phyloP scores from a whole-genome alignment of 2,329 filamentous ascomycete species.

The Clonostachys solani region DNA sequence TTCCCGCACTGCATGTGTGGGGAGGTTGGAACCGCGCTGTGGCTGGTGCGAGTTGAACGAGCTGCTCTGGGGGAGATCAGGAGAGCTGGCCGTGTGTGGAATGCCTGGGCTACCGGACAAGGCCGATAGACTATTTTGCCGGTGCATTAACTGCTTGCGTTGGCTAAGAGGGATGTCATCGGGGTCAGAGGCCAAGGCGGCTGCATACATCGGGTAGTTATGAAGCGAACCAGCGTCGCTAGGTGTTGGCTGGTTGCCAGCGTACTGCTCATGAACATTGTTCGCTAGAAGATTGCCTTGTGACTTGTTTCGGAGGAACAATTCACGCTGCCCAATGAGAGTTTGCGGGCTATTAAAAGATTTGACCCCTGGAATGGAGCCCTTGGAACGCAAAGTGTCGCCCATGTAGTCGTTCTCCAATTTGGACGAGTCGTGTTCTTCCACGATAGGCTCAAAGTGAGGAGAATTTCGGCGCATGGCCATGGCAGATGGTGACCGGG shows the following conservation, averaged over 20 bases:
- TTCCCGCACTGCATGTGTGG: conserved; percentile 42
- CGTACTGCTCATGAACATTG: conserved; percentile 3
- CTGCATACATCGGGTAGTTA: conserved; percentile 24
- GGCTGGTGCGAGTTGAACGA: conserved; percentile 52
- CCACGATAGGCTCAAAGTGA: conserved; percentile 34
- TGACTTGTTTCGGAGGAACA: conserved; percentile 48
- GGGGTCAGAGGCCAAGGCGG: conserved; percentile 33
- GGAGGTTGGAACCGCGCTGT: conserved; percentile 36
- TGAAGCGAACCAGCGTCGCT: conserved; percentile 37
- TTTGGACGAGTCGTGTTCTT: conserved; percentile 26
- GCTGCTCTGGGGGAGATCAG: background rate
- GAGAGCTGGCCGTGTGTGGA: background rate
- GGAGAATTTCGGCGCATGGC: conserved; percentile 17
- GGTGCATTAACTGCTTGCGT: conserved; percentile 54
- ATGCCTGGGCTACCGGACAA: conserved; percentile 11
- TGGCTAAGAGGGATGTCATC: conserved; percentile 72
- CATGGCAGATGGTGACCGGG: conserved; percentile 10
- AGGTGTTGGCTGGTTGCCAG: conserved; percentile 18
- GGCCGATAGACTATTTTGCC: conserved; percentile 38
- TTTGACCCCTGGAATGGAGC: conserved; percentile 34
- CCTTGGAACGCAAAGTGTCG: background rate
- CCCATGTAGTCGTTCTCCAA: conserved; percentile 9
- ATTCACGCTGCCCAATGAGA: conserved; percentile 50
- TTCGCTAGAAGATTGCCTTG: conserved; percentile 29
- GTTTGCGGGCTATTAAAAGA: conserved; percentile 50